Evolutionary conservation across 2,329 filamentous ascomycete species (phyloP).

Genomic region (Emergomyces pasteurianus): DNA sequence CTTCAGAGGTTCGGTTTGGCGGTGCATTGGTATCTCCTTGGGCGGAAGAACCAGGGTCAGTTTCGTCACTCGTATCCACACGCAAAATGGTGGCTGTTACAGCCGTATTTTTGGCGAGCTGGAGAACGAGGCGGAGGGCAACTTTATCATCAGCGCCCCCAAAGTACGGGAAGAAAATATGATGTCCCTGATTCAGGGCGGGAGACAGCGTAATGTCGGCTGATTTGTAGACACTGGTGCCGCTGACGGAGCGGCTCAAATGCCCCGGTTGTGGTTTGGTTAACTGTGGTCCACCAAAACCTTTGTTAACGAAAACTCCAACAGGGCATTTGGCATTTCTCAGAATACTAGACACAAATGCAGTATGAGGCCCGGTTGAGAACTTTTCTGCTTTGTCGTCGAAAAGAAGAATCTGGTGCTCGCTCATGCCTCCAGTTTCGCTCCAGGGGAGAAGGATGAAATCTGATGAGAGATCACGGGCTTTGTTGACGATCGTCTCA

Average conservation of each 20-base stretch:
- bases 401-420: conserved; percentile 43
- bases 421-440: conserved; percentile 62
- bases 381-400: conserved; percentile 47
- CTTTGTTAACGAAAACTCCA: conserved; percentile 69
- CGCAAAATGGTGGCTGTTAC: conserved; percentile 67
- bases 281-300: conserved; percentile 38
- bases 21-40: not conserved
- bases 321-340: conserved; percentile 53
- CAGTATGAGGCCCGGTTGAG: conserved; percentile 50
- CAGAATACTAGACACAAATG: conserved; percentile 61
- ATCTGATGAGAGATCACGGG: conserved; percentile 57
- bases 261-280: conserved; percentile 14
- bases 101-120: conserved; percentile 66
- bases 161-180: conserved; percentile 78
- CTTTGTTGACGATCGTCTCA: conserved; percentile 60
- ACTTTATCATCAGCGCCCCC: conserved; percentile 71
- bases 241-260: conserved; percentile 42
- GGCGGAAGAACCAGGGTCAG: not conserved
- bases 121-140: conserved; percentile 69
- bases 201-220: conserved; percentile 47
- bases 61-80: conserved; percentile 30
- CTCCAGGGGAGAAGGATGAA: conserved; percentile 83
- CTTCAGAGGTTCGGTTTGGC: conserved; percentile 4
- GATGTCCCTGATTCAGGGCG: conserved; percentile 58
- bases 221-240: conserved; percentile 48